These are phyloP conservation scores for Gossypium stocksii DNA, from an alignment of 345 rosid species.

Conservation along the genomic window DNA sequence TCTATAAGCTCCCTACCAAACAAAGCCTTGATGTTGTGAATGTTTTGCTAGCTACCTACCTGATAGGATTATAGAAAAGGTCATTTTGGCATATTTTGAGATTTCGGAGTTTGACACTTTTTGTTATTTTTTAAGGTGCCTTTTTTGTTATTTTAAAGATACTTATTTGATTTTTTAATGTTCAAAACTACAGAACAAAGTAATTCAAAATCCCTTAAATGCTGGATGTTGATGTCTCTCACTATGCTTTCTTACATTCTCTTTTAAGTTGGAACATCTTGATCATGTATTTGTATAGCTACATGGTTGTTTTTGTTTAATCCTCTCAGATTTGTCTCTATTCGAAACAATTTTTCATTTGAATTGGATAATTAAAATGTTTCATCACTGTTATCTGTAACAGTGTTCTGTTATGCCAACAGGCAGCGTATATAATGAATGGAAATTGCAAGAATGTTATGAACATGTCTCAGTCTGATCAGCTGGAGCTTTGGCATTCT, in stretches of 20 bases:
- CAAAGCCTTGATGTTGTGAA: neutral
- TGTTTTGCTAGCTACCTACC: neutral
- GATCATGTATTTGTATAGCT: neutral
- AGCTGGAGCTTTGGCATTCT: constrained; percentile 75
- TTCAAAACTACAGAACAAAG: neutral
- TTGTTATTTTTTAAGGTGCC: neutral
- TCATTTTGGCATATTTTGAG: constrained; percentile 1
- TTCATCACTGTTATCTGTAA: constrained; percentile 4
- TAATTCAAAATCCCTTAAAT: neutral
- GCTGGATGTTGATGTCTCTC: neutral
- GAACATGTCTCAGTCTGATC: constrained; percentile 95
- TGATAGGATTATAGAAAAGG: neutral
- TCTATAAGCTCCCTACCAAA: neutral
- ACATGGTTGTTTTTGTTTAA: neutral
- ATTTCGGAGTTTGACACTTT: neutral
- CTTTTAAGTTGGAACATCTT: neutral
- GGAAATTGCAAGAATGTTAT: constrained; percentile 96
- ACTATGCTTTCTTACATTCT: neutral
- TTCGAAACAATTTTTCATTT: neutral
- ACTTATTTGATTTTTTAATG: neutral
- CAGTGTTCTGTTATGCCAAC: constrained; percentile 25
- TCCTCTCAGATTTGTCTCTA: neutral
- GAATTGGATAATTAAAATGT: neutral
- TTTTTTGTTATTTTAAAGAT: neutral
- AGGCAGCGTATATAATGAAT: constrained; percentile 89